Base-by-base conservation (phyloP, 768 basidiomycete species). In the Boletus reticuloceps region DNA sequence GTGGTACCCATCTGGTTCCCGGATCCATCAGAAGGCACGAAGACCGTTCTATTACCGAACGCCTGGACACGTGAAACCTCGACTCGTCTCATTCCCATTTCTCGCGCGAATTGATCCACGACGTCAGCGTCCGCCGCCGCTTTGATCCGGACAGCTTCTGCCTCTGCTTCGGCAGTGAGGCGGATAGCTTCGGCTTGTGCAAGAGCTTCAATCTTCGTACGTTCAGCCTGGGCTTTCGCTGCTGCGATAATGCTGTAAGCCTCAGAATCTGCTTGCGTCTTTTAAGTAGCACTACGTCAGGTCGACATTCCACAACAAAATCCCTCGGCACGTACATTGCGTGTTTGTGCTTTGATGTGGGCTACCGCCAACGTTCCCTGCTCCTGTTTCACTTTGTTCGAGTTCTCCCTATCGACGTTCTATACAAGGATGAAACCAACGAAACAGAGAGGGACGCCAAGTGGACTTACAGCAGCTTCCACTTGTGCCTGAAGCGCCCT, bases 381-480 rank as follows among this genome's bases (percentile, higher is more conserved):
- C 68, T 92, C 88, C 62, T 89, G 86, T 72, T 91, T 92, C 64
- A 91, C 85, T 68, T 87, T 86, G 73, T 92, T 93, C 72, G 85
- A 87, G 65, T 93, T 93, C 71, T 92, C 91, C 52, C 90, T 75
- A 70, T 91, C 89, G 49, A 91, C 89, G 57, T 92, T 91, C 86
- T 88, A 59, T 27, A 38, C 27, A 50, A 29, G 20, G 25, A 22
- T 55, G 29, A 47, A 42, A 13, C 27, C 22, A n/a, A 47, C 3
- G 4, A 45, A 6, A n/a, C 8, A 22, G 9, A 9, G n/a, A 42
- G 7, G 53, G 38, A 17, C 6, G 5, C 39, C 36, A 29, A 29
- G 31, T 72, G 0, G 41, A 53, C 82, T 64, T 68, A 88, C 86
- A 27, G 89, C 89, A 43, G 90, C 89, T 69, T 93, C 91, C 29